Conservation (phyloP, 768 basidiomycete species). For the Ephemerocybe angulata region DNA sequence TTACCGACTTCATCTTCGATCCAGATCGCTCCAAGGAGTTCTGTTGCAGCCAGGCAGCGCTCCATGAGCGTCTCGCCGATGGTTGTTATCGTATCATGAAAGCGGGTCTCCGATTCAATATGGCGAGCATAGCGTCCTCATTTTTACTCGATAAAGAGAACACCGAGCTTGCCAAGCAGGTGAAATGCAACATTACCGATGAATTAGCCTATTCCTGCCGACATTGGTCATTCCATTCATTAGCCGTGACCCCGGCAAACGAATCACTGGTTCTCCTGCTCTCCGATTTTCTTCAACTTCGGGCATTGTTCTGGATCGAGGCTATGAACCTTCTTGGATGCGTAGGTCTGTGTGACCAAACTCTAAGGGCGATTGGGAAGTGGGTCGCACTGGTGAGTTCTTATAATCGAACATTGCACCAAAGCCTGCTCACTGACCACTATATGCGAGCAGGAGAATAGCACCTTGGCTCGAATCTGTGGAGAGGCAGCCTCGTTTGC, state of each 20-base stretch:
- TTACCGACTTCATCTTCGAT: slow-evolving; percentile 19
- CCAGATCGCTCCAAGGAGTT: slow-evolving; percentile 9
- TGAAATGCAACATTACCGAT: slow-evolving; percentile 11
- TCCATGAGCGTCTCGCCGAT: slow-evolving; percentile 10
- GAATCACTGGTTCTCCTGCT: not conserved
- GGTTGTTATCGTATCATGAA: slow-evolving; percentile 18
- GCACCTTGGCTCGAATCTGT: not conserved
- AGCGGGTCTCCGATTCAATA: slow-evolving; percentile 15
- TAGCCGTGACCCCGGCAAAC: not conserved
- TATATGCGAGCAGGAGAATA: not conserved
- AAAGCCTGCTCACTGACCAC: not conserved
- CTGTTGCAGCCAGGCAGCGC: slow-evolving; percentile 11
- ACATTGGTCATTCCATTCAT: slow-evolving; percentile 11
- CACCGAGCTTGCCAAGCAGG: not conserved
- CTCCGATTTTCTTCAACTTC: slow-evolving; percentile 5
- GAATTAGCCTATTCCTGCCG: slow-evolving; percentile 8
- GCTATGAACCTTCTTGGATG: slow-evolving; percentile 7
- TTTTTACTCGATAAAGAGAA: slow-evolving; percentile 13
- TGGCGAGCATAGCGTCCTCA: slow-evolving; percentile 15
- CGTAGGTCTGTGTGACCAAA: not conserved
- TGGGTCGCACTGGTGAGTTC: not conserved
- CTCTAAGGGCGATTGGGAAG: not conserved
- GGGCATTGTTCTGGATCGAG: slow-evolving; percentile 9
- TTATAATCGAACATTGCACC: not conserved
- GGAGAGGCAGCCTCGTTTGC: slow-evolving; percentile 16